phyloP scores from a whole-genome alignment of 352 stramenopile species.

The Peronospora farinosa region DNA sequence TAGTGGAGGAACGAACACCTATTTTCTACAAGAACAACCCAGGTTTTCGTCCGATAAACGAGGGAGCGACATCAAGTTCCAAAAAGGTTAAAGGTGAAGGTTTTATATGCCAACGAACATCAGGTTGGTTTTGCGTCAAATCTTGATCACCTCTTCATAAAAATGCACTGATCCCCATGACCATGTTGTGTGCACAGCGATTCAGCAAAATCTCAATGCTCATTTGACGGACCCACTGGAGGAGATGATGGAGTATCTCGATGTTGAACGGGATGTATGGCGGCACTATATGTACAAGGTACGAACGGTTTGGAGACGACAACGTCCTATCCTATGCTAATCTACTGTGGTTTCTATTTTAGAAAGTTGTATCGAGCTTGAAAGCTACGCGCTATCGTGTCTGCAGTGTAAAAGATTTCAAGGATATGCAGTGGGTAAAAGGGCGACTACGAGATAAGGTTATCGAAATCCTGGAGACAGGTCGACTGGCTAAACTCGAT shows the following conservation, averaged over 20 bases:
- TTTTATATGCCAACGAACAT: slow-evolving; percentile 72
- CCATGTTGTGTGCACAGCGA: slow-evolving; percentile 30
- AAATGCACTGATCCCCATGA: background rate
- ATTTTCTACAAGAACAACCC: slow-evolving; percentile 80
- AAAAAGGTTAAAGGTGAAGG: slow-evolving; percentile 43
- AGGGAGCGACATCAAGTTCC: slow-evolving; percentile 19
- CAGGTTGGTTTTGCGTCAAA: slow-evolving; percentile 29
- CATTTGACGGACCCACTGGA: slow-evolving; percentile 72
- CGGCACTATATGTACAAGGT: slow-evolving; percentile 82
- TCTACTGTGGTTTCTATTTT: background rate
- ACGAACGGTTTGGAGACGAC: background rate
- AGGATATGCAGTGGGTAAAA: slow-evolving; percentile 60
- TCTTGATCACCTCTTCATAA: background rate
- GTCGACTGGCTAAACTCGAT: slow-evolving; percentile 68
- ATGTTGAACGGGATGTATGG: slow-evolving; percentile 72
- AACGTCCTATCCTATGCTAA: background rate
- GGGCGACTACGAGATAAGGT: slow-evolving; percentile 66
- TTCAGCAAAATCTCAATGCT: slow-evolving; percentile 65
- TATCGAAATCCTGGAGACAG: slow-evolving; percentile 69
- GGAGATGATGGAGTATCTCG: slow-evolving; percentile 76
- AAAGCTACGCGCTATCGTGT: slow-evolving; percentile 58
- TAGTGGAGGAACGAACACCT: slow-evolving; percentile 49
- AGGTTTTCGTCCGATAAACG: slow-evolving; percentile 42
- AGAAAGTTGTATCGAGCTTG: slow-evolving; percentile 70
- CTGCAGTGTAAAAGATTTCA: slow-evolving; percentile 56